phyloP scores from a whole-genome alignment of 208 protist genomes.

The Wallacemonas collosoma region DNA sequence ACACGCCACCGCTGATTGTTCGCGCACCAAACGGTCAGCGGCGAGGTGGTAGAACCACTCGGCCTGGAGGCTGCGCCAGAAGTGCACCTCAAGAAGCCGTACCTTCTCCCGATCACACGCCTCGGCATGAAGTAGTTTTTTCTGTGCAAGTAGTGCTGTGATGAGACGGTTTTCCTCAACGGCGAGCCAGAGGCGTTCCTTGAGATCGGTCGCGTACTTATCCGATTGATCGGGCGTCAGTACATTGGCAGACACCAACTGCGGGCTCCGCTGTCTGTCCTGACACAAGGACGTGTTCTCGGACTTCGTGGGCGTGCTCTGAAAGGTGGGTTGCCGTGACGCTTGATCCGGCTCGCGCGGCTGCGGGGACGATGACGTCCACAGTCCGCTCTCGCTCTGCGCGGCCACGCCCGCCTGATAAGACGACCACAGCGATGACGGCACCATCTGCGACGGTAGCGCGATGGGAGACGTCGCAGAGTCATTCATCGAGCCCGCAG shows the following conservation, averaged over 20 bases:
- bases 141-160: neutral
- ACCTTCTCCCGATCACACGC: constrained; percentile 14
- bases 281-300: neutral
- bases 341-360: no score
- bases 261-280: neutral
- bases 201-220: neutral
- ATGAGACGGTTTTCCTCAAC: neutral
- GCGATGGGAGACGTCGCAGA: constrained; percentile 9
- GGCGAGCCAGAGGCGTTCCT: neutral
- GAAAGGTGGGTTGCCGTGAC: neutral
- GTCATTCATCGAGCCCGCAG: neutral
- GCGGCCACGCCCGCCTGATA: neutral
- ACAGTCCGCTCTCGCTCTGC: no score
- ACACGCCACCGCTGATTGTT: no score
- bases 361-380: neutral
- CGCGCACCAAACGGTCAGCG: constrained; percentile 2
- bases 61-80: constrained; percentile 14
- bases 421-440: constrained; percentile 13
- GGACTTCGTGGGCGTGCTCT: neutral
- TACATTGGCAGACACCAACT: neutral
- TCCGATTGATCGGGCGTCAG: neutral
- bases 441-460: neutral
- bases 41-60: constrained; percentile 15
- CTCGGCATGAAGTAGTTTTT: neutral
- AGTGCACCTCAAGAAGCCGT: constrained; percentile 1